phyloP scores from a whole-genome alignment of 257 asterid genomes.

The Solanum pinnatisectum region DNA sequence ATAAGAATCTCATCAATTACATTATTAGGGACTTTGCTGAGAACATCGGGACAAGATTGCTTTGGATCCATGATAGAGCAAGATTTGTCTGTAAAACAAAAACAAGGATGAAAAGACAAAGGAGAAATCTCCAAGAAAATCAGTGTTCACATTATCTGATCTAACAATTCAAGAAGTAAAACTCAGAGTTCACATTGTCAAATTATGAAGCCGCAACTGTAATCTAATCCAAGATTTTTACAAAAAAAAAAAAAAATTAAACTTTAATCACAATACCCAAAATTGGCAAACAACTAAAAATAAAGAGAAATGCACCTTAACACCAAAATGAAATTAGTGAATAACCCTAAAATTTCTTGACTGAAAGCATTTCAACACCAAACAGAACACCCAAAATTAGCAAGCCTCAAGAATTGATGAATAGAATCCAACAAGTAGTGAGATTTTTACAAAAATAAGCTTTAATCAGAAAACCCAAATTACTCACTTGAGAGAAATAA shows the following conservation, averaged over 20 bases:
- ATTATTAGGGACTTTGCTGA: neutral
- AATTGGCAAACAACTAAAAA: neutral
- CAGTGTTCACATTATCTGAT: neutral
- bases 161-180: neutral
- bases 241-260: neutral
- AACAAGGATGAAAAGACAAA: neutral
- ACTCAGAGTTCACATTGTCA: neutral
- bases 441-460: too few relatives aligned
- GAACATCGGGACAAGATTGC: neutral
- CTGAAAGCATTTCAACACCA: neutral
- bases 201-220: neutral
- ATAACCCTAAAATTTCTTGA: neutral
- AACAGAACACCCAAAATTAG: neutral
- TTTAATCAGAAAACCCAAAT: neutral
- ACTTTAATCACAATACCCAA: neutral
- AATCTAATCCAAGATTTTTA: neutral
- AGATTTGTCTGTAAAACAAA: neutral
- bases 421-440: neutral
- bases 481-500: too few relatives aligned
- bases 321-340: too few relatives aligned
- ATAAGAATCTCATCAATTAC: neutral
- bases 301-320: too few relatives aligned
- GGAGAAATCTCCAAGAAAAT: neutral
- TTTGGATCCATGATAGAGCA: neutral
- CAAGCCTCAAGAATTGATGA: neutral